Evolutionary conservation across 352 stramenopile species (phyloP), one percentile per base, ranked within the genome.

Genomic region (Plasmopara muralis): DNA sequence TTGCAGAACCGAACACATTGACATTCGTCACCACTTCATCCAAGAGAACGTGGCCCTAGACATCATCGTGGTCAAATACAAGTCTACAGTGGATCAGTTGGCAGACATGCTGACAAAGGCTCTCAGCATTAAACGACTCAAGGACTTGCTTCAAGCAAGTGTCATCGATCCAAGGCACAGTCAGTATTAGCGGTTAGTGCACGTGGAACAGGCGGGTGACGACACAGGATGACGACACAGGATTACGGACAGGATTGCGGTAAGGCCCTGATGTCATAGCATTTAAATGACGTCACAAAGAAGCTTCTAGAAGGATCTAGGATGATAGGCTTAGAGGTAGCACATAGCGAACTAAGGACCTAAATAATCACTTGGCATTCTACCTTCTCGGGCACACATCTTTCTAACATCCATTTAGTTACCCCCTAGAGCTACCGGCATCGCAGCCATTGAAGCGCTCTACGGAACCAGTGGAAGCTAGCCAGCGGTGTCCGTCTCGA

Each of bases 11-110:
- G 43, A 49, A 15, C 49, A 49, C 12, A 16, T 55, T 1, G 16
- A 49, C 30, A 49, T 49, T 13, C 15, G 18, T n/a, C 18, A 55
- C 7, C 39, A 55, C 30, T 55, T 55, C 10, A 49, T 48, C 13
- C 16, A 16, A 6, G 30, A 43, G 46, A 52, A 35, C 9, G 9
- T 52, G 10, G 9, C 2, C 1, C 16, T 5, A 2, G 9, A 35
- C 0, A 34, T 14, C 3, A 35, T 52, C 33, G 12, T 28, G n/a
- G 31, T 41, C 5, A 30, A 30, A 1, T 50, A 41, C n/a, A 37
- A 30, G 5, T 7, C 1, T 0, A 49, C 43, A 29, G 10, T n/a
- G 7, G 2, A 29, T 29, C 43, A 49, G 5, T 14, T 49, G 1
- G 43, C 29, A 31, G 43, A 49, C 5, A 49, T 41, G 39, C 14